Percentiles rank a stretch among this genome's conserved stretches.
Evolutionary conservation across 2,329 filamentous ascomycete genomes (phyloP).

Genomic region (Fusarium denticulatum): DNA sequence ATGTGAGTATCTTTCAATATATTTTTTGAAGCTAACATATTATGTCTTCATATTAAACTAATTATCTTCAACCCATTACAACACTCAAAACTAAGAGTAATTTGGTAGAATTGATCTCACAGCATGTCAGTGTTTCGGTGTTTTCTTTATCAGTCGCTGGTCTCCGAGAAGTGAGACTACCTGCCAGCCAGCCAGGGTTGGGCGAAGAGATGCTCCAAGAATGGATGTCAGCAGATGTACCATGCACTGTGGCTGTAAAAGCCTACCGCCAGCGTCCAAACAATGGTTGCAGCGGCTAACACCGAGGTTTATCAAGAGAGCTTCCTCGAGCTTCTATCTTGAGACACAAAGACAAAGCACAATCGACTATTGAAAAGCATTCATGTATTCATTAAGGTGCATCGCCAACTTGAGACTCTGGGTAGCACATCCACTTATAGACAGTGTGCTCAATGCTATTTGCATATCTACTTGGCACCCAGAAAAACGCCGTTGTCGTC

Average conservation of each 20-base stretch:
- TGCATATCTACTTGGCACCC: conserved; percentile 35
- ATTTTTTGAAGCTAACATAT: background rate
- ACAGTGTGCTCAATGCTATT: conserved; percentile 36
- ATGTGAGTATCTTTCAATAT: background rate
- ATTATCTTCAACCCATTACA: background rate
- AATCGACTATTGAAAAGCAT: conserved; percentile 13
- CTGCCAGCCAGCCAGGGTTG: background rate
- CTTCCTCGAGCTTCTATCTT: background rate
- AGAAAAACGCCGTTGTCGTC: conserved; percentile 31
- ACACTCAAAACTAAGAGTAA: background rate
- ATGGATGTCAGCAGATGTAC: background rate
- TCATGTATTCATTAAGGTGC: conserved; percentile 46
- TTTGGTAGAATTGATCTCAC: background rate
- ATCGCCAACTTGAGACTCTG: conserved; percentile 38
- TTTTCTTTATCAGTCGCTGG: background rate
- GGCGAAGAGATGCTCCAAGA: background rate
- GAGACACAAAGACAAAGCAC: background rate
- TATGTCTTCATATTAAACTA: background rate
- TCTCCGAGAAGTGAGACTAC: background rate
- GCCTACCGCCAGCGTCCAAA: background rate
- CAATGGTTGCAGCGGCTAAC: background rate
- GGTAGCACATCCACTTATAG: conserved; percentile 34
- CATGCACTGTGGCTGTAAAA: background rate
- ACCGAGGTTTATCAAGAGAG: background rate
- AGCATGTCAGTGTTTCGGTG: background rate